A percentile compares a stretch with the other conserved stretches of the same genome.
Conservation (phyloP, 495 filamentous ascomycete genomes). For the Staphylotrichum longicolle region DNA sequence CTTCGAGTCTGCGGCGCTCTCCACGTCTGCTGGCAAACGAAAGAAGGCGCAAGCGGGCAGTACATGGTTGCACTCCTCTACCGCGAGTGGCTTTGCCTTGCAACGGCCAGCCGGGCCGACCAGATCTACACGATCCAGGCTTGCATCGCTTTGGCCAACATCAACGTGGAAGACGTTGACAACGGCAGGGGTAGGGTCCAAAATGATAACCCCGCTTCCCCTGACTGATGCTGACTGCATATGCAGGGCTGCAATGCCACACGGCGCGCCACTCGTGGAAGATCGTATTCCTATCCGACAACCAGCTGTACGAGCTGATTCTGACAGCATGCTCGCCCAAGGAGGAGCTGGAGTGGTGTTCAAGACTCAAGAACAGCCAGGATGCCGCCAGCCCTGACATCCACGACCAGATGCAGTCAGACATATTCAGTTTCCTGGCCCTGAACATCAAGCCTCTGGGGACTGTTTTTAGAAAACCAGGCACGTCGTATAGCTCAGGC, state of each 20-base stretch:
- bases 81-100: slow-evolving; percentile 74
- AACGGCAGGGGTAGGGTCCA: slow-evolving; percentile 71
- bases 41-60: slow-evolving; percentile 62
- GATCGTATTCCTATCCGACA: slow-evolving; percentile 74
- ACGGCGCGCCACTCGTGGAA: slow-evolving; percentile 91
- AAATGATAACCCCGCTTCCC: not conserved
- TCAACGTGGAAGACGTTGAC: slow-evolving; percentile 71
- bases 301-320: slow-evolving; percentile 78
- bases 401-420: slow-evolving; percentile 46
- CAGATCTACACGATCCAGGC: slow-evolving; percentile 70
- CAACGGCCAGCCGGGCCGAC: slow-evolving; percentile 58
- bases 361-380: slow-evolving; percentile 45
- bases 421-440: slow-evolving; percentile 57
- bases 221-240: slow-evolving; percentile 14
- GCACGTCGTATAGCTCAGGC: slow-evolving; percentile 28
- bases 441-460: slow-evolving; percentile 73
- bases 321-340: slow-evolving; percentile 81
- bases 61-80: slow-evolving; percentile 91
- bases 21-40: slow-evolving; percentile 76
- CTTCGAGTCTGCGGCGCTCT: slow-evolving; percentile 82
- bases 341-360: slow-evolving; percentile 78
- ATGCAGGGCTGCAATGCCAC: slow-evolving; percentile 76
- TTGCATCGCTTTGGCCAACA: slow-evolving; percentile 65
- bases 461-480: slow-evolving; percentile 65
- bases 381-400: slow-evolving; percentile 36